These are phyloP conservation scores for Alternaria triticimaculans DNA, from an alignment of 2,329 filamentous ascomycete species.

Conservation along the genomic window DNA sequence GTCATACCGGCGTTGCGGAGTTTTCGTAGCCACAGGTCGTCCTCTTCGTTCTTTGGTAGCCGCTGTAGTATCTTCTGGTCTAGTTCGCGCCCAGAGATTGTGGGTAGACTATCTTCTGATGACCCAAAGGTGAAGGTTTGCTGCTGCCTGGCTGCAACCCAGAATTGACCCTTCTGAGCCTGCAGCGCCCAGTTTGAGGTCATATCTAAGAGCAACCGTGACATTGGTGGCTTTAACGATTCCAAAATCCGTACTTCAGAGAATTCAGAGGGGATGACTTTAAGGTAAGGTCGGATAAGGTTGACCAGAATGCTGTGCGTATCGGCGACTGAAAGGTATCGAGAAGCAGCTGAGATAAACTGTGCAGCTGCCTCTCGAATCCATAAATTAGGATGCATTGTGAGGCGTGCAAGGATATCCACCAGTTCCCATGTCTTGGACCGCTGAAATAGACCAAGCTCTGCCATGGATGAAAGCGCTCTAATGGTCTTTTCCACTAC, in stretches of 20 bases:
- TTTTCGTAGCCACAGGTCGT: conserved; percentile 89
- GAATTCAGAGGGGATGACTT: conserved; percentile 72
- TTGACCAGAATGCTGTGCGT: conserved; percentile 83
- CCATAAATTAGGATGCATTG: conserved; percentile 94
- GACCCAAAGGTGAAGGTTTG: conserved; percentile 72
- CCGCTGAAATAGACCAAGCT: conserved; percentile 84
- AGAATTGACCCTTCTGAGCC: conserved; percentile 82
- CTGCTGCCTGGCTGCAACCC: conserved; percentile 76
- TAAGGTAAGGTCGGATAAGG: conserved; percentile 81
- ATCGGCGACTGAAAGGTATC: conserved; percentile 79
- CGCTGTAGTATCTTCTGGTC: conserved; percentile 66
- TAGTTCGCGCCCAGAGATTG: conserved; percentile 64
- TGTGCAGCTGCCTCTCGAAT: conserved; percentile 88
- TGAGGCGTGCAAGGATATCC: conserved; percentile 81
- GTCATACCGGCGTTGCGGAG: conserved; percentile 83
- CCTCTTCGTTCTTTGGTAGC: conserved; percentile 82
- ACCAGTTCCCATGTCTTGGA: conserved; percentile 87
- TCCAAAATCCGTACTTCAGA: conserved; percentile 79
- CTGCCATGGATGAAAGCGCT: conserved; percentile 86
- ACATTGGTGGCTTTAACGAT: conserved; percentile 79
- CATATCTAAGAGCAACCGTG: conserved; percentile 82
- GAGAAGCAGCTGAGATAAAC: conserved; percentile 79
- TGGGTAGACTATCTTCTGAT: conserved; percentile 60
- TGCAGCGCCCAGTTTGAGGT: conserved; percentile 85
- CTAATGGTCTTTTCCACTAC: conserved; percentile 91